These are phyloP conservation scores for Oryza officinalis DNA, from an alignment of 176 grass and related monocot genomes.

Conservation along the genomic window DNA sequence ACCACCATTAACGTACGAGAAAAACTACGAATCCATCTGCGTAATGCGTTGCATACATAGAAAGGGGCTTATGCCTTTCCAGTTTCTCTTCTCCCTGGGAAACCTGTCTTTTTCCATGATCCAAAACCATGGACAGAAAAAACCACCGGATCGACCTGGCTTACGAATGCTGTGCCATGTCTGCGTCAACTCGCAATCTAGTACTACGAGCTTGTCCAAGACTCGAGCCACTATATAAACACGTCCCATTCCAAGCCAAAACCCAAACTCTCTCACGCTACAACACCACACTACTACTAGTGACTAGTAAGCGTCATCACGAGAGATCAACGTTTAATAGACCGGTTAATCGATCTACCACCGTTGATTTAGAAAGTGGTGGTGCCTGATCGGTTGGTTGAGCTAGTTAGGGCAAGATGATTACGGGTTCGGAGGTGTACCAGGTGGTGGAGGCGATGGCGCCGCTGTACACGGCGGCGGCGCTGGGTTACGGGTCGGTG, in stretches of 20 bases:
- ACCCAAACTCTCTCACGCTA: slow-evolving; percentile 2
- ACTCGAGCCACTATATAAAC: slow-evolving; percentile 33
- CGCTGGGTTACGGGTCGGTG: slow-evolving; percentile 65
- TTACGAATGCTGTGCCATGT: background rate
- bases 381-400: background rate
- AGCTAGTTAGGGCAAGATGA: slow-evolving; percentile 29
- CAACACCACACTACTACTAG: background rate
- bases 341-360: background rate
- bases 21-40: background rate
- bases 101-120: slow-evolving; percentile 17
- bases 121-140: slow-evolving; percentile 31
- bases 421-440: slow-evolving; percentile 49
- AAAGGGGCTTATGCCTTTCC: background rate
- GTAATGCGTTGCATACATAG: background rate
- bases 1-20: background rate
- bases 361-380: background rate
- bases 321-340: background rate
- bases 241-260: slow-evolving; percentile 1
- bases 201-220: background rate
- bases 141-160: background rate
- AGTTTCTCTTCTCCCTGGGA: background rate
- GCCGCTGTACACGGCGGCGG: slow-evolving; percentile 80
- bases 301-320: background rate
- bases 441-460: slow-evolving; percentile 78
- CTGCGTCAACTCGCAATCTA: slow-evolving; percentile 11